Percentiles rank a stretch among this genome's conserved stretches.
Evolutionary conservation across 139 green algal species (phyloP).

Genomic region (Chlamydomonas applanata): DNA sequence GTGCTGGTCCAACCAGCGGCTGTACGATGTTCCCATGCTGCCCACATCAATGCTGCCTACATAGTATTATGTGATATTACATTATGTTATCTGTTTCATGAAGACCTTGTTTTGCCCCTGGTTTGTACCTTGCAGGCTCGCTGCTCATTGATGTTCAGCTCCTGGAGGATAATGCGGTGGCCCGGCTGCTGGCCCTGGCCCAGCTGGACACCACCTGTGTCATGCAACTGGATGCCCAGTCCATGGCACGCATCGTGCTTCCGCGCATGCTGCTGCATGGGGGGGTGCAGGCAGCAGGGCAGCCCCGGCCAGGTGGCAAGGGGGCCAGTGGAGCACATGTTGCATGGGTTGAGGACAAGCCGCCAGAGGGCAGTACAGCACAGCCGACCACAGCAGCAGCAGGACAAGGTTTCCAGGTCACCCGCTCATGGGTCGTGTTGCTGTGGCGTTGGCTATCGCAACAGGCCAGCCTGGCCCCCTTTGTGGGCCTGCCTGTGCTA

Average conservation of each 20-base stretch:
- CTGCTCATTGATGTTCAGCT: slow-evolving; percentile 32
- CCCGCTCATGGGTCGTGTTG: slow-evolving; percentile 37
- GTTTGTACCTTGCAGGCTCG: not conserved
- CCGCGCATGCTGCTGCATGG: slow-evolving; percentile 29
- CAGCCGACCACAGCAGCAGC: too few species aligned
- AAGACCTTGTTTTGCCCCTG: too few species aligned
- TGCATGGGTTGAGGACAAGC: too few species aligned
- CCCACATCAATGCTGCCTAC: too few species aligned
- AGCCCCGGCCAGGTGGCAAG: too few species aligned
- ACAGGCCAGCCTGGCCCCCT: slow-evolving; percentile 11
- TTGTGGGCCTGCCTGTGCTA: slow-evolving; percentile 44
- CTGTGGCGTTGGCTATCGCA: slow-evolving; percentile 51
- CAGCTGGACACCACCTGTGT: slow-evolving; percentile 24
- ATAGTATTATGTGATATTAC: too few species aligned
- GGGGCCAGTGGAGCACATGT: too few species aligned
- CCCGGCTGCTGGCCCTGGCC: slow-evolving; percentile 32
- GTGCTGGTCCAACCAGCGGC: too few species aligned
- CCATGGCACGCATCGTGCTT: slow-evolving; percentile 28
- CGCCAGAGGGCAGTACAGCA: too few species aligned
- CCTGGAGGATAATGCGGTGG: slow-evolving; percentile 12
- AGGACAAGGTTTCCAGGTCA: too few species aligned
- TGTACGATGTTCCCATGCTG: too few species aligned
- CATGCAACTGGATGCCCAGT: slow-evolving; percentile 11
- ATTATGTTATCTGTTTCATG: too few species aligned
- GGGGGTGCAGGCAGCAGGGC: not conserved